Evolutionary conservation across 805 yeast genomes (phyloP).

Genomic region (Candida andamanensis): DNA sequence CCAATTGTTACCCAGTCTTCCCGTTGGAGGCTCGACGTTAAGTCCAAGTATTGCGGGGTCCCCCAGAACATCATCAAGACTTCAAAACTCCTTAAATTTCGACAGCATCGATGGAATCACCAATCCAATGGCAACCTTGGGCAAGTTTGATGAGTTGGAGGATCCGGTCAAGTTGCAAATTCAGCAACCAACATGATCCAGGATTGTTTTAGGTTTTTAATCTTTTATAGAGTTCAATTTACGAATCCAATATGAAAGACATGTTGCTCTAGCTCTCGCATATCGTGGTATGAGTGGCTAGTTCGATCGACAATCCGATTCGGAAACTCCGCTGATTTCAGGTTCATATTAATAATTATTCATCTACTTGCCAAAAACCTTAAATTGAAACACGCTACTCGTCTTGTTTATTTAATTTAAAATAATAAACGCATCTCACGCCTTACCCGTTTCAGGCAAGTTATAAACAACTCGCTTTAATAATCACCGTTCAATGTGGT

Average conservation of each 20-base stretch:
- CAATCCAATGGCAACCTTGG: conserved; percentile 3
- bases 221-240: no score
- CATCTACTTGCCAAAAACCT: no score
- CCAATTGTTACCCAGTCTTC: neutral
- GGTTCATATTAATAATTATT: no score
- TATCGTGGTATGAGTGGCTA: no score
- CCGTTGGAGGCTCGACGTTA: neutral
- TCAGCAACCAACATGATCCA: no score
- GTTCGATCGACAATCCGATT: no score
- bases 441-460: conserved; percentile 8
- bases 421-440: conserved; percentile 7
- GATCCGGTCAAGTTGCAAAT: conserved; percentile 7
- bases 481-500: no score
- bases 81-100: conserved; percentile 8
- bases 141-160: conserved; percentile 6
- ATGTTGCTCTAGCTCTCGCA: no score
- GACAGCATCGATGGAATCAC: conserved; percentile 7
- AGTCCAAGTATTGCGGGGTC: neutral
- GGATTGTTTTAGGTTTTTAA: no score
- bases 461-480: conserved; percentile 7
- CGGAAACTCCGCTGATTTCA: no score
- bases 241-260: no score
- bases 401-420: conserved; percentile 7
- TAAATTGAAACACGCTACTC: conserved; percentile 9
- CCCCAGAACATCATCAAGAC: conserved; percentile 2